phyloP scores from a whole-genome alignment of 495 filamentous ascomycete species.

The Achaetomiella virescens region DNA sequence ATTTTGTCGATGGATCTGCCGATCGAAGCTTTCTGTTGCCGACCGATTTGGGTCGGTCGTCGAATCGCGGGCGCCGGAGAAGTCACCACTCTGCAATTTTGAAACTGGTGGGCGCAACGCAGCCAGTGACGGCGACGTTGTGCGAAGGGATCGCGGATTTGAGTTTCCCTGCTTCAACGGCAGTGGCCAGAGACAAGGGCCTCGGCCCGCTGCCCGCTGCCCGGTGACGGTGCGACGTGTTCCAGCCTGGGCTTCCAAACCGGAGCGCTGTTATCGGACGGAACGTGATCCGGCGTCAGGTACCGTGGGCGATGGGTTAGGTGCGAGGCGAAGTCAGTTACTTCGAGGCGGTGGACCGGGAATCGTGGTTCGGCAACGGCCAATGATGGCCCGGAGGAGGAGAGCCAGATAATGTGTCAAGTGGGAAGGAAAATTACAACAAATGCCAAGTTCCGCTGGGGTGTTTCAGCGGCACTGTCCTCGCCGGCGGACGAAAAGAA shows the following conservation, averaged over 20 bases:
- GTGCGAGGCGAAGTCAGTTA: neutral
- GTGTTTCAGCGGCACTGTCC: too few species aligned
- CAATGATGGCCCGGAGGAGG: too few species aligned
- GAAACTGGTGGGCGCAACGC: neutral
- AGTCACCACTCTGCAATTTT: neutral
- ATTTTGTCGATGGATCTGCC: neutral
- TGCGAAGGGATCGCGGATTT: neutral
- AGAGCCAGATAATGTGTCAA: too few species aligned
- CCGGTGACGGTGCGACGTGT: neutral
- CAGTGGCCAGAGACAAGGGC: constrained; percentile 2
- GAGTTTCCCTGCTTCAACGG: neutral
- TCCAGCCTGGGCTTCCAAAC: neutral
- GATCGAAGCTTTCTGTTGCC: neutral
- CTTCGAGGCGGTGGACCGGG: neutral
- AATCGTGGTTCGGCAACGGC: neutral
- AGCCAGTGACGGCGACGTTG: neutral
- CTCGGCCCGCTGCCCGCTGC: neutral
- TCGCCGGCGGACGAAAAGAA: too few species aligned
- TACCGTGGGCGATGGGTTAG: neutral
- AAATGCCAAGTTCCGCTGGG: too few species aligned
- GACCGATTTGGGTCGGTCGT: neutral
- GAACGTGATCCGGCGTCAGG: neutral
- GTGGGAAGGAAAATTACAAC: too few species aligned
- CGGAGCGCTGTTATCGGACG: neutral
- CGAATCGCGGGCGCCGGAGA: neutral